These are phyloP conservation scores for Trametes cingulata DNA, from an alignment of 768 basidiomycete species.

Conservation along the genomic window DNA sequence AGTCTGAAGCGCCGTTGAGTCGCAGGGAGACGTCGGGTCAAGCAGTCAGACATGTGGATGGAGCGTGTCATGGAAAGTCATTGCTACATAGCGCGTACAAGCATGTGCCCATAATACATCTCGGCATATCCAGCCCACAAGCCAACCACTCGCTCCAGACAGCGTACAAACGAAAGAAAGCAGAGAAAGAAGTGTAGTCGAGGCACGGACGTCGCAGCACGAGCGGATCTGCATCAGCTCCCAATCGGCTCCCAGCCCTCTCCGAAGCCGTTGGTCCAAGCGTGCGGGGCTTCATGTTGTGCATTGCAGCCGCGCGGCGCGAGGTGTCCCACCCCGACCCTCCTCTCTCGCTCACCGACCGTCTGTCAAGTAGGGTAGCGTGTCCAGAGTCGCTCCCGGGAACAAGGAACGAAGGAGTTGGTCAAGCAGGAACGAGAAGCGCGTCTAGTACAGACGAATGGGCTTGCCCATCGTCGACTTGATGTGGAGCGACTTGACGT, in stretches of 20 bases:
- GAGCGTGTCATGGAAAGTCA: slow-evolving; percentile 11
- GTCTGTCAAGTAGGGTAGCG: neutral
- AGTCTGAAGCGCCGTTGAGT: no score
- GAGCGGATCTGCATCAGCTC: slow-evolving; percentile 66
- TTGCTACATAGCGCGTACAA: slow-evolving; percentile 20
- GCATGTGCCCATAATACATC: slow-evolving; percentile 16
- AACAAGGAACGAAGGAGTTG: slow-evolving; percentile 1
- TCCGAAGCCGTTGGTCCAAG: slow-evolving; percentile 88
- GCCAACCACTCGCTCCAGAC: slow-evolving; percentile 5
- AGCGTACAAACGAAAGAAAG: slow-evolving; percentile 8
- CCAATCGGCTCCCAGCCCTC: slow-evolving; percentile 76
- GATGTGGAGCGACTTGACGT: slow-evolving; percentile 97
- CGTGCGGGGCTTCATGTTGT: slow-evolving; percentile 97
- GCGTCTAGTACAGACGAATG: slow-evolving; percentile 81
- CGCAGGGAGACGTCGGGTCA: no score
- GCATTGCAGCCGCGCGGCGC: slow-evolving; percentile 57
- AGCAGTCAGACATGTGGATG: neutral
- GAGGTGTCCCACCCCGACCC: neutral
- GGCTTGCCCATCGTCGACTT: slow-evolving; percentile 99
- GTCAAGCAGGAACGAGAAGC: neutral
- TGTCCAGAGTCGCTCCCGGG: slow-evolving; percentile 5
- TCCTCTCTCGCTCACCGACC: neutral
- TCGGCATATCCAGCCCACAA: slow-evolving; percentile 3
- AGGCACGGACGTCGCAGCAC: slow-evolving; percentile 23
- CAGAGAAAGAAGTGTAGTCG: slow-evolving; percentile 1